Evolutionary conservation across 176 grass and related monocot species (phyloP).

Genomic region (Eleusine indica): DNA sequence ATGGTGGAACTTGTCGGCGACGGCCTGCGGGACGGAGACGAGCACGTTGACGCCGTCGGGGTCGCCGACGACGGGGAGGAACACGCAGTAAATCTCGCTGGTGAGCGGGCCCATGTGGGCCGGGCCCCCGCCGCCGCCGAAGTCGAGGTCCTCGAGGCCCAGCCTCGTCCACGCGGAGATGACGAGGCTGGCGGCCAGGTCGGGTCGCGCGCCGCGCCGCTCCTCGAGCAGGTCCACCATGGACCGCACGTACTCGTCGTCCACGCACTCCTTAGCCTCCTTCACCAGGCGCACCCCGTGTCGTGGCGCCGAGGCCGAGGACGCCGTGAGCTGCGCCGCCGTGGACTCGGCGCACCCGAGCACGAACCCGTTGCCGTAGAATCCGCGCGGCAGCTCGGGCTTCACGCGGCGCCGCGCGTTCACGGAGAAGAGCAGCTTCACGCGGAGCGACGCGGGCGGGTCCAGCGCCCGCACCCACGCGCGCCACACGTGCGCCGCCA

Average conservation of each 20-base stretch:
- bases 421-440: slow-evolving; percentile 94
- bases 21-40: slow-evolving; percentile 69
- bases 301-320: background rate
- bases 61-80: slow-evolving; percentile 69
- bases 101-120: slow-evolving; percentile 88
- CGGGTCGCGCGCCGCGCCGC: slow-evolving; percentile 51
- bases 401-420: slow-evolving; percentile 60
- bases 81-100: slow-evolving; percentile 96
- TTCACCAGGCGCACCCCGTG: slow-evolving; percentile 66
- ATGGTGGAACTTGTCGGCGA: slow-evolving; percentile 58
- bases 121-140: slow-evolving; percentile 56
- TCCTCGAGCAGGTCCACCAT: slow-evolving; percentile 83
- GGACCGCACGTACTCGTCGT: slow-evolving; percentile 68
- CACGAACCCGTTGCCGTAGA: slow-evolving; percentile 94
- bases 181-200: slow-evolving; percentile 78
- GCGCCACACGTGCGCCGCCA: slow-evolving; percentile 84
- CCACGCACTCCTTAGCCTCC: slow-evolving; percentile 65
- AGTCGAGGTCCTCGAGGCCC: slow-evolving; percentile 86
- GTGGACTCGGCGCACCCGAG: slow-evolving; percentile 80
- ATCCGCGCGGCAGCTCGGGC: slow-evolving; percentile 71
- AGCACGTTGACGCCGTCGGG: slow-evolving; percentile 66
- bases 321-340: slow-evolving; percentile 41
- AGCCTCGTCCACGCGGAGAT: slow-evolving; percentile 87
- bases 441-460: slow-evolving; percentile 50
- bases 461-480: slow-evolving; percentile 74